Conservation (phyloP, 2,329 filamentous ascomycete species). For the Arthroderma sp. region DNA sequence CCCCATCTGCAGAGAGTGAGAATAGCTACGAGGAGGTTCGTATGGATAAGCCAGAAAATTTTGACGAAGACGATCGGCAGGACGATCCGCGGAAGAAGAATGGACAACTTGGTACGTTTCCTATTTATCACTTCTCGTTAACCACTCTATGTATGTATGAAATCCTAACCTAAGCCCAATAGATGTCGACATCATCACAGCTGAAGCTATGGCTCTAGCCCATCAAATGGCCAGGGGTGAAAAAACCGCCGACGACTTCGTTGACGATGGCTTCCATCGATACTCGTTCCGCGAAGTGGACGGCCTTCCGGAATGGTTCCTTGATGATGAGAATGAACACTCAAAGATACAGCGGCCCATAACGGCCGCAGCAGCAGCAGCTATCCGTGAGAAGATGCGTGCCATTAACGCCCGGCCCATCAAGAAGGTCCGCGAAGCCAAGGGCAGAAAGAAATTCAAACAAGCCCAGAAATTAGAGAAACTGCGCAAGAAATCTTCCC, state of each 20-base stretch:
- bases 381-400: constrained; percentile 88
- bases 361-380: constrained; percentile 73
- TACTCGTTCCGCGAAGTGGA: constrained; percentile 82
- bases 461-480: constrained; percentile 84
- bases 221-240: constrained; percentile 81
- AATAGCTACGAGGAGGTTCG: not conserved
- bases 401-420: constrained; percentile 91
- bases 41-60: constrained; percentile 1
- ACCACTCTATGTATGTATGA: constrained; percentile 14
- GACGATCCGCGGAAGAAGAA: constrained; percentile 32
- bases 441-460: constrained; percentile 94
- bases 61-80: constrained; percentile 15
- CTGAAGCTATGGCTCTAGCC: constrained; percentile 94
- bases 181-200: constrained; percentile 98
- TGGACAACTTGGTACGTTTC: constrained; percentile 32
- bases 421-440: constrained; percentile 97
- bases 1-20: not conserved
- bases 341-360: constrained; percentile 80
- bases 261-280: constrained; percentile 91
- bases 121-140: not conserved
- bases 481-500: constrained; percentile 89
- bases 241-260: constrained; percentile 63
- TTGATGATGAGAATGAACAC: constrained; percentile 80
- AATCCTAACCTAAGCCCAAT: constrained; percentile 17
- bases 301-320: constrained; percentile 92